Base-by-base conservation (phyloP, 2,329 filamentous ascomycete species). In the Colletotrichum costaricense region DNA sequence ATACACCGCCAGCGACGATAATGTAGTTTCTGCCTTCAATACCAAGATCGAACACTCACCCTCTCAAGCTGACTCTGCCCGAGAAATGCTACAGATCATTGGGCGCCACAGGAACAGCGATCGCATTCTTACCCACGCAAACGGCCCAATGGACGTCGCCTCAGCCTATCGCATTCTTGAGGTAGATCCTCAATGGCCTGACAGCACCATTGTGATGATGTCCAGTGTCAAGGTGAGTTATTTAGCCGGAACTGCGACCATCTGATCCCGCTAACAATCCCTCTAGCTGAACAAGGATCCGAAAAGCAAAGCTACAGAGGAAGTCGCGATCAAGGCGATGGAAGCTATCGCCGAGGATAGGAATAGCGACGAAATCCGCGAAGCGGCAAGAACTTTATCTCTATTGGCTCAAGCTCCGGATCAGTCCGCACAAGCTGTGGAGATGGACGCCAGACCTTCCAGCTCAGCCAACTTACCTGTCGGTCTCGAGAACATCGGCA, bases 401-500 rank as follows among this genome's bases (percentile, higher is more conserved):
- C 52, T 60, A 19, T 49, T 49, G 19, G 42, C 42, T 49, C 42
- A 63, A 54, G 46, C 60, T 6, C 60, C 52, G 16, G 60, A 63
- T 33, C 60, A 63, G 46, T 49, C 60, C 7, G 28, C 60, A 5
- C 60, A 63, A 30, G 38, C 49, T 14, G 60, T 33, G n/a, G 52
- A 63, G 12, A 16, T 16, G 19, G 46, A 63, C 2, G n/a, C 46
- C 24, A 7, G 14, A 7, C 42, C 60, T 6, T 54, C 28, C 14
- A 54, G 30, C 42, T 16, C 46, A 8, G 16, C 19, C 16, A 78
- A 85, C 68, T 91, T 94, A 81, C 97, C 97, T 0, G 94, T 97
- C 26, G 97, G 97, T 0, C 88, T 98, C 6, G 90, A 92, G 75
- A 99, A 98, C 77, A 97, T 98, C 70, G 95, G 97, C 72, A 99